Base-by-base conservation (phyloP, 192 early-diverging fungal genomes). In the Mortierella antarctica region DNA sequence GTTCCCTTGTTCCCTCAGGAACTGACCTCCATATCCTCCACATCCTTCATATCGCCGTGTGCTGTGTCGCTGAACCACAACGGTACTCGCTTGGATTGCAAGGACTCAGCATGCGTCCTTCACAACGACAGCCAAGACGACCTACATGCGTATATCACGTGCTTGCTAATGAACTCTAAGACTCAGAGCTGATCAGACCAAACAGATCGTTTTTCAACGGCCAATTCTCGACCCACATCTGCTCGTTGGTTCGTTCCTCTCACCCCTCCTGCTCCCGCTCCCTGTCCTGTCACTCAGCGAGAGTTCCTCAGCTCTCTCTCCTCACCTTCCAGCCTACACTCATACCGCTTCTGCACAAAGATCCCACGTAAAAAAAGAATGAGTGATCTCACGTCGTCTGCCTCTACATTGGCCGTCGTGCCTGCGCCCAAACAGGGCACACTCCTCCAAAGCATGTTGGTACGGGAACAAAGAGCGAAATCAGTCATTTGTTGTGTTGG, bases 401-500 rank as follows among this genome's bases (percentile, higher is more conserved):
- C 70, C 15, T 72, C 77, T 6, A 68, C 77, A 15, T 20, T 72
- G 65, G 51, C 70, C 21, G 70, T 72, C 42, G 55, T 62, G 40
- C 69, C 77, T 50, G 47, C 49, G 10, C 55, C 65, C 48, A 80
- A 63, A 42, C 57, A 80, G 65, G 70, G 65, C 18, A 66, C 65
- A 8, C 48, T 72, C 46, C 65, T 80, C 14, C 77, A 80, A 40
- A 68, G 77, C 65, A 68, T 80, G 70, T 31, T 80, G 65, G 77
- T 80, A 72, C 20, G 40, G 48, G 14, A 20, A 1, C 10, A 6
- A 49, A 49, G 17, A 0, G 31, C 3, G 31, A 31, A 31, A 31
- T 31, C 31, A 31, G 31, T 31, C 31, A 31, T 31, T 31, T 31
- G 31, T 31, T 31, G 31, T 31, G 31, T 31, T 31, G 31, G 3